Conservation (phyloP, 345 rosid species). For the Excoecaria agallocha region DNA sequence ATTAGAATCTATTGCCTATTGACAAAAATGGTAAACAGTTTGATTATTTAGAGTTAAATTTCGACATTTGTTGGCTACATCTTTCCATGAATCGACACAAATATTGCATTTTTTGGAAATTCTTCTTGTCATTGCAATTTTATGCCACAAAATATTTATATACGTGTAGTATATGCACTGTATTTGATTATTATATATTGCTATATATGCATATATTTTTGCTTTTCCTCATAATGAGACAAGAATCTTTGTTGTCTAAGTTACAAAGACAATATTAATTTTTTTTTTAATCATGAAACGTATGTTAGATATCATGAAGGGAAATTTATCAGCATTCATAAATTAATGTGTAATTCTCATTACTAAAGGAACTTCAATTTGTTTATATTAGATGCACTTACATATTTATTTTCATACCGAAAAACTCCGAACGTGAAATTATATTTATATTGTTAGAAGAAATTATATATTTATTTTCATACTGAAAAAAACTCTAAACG, state of each 20-base stretch:
- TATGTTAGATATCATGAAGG: not conserved
- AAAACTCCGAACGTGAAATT: not conserved
- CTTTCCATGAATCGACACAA: not conserved
- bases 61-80: not conserved
- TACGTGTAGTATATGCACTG: no score
- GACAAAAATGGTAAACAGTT: slow-evolving; percentile 10
- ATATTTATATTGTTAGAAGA: no score
- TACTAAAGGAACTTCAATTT: not conserved
- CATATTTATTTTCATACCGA: not conserved
- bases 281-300: not conserved
- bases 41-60: not conserved
- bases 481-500: not conserved
- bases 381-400: not conserved
- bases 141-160: no score
- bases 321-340: not conserved
- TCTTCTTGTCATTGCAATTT: not conserved
- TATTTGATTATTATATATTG: not conserved
- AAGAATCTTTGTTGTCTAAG: not conserved
- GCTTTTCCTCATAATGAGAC: not conserved
- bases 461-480: no score
- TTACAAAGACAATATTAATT: not conserved
- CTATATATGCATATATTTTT: not conserved
- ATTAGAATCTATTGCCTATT: not conserved
- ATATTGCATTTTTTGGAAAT: not conserved
- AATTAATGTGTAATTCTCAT: not conserved